phyloP scores from a whole-genome alignment of 2,329 filamentous ascomycete genomes.

The Scedosporium boydii region DNA sequence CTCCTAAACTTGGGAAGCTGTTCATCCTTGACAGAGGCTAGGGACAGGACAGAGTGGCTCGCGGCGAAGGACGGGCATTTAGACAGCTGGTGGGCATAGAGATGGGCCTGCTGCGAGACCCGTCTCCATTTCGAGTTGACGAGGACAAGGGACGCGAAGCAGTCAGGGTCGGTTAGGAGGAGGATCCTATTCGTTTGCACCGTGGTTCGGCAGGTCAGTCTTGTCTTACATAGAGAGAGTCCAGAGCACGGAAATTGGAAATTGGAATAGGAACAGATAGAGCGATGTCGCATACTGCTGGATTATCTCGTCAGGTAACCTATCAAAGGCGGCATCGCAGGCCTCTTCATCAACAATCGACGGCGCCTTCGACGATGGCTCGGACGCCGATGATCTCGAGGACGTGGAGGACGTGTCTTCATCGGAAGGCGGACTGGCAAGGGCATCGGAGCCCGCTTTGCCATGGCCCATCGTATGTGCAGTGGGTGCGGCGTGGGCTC shows the following conservation, averaged over 20 bases:
- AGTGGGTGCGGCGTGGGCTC: neutral
- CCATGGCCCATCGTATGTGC: neutral
- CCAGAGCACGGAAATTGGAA: conserved; percentile 6
- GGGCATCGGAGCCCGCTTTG: neutral
- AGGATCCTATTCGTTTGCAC: conserved; percentile 41
- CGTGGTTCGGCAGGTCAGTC: neutral
- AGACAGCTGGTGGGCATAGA: conserved; percentile 55
- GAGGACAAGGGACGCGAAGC: conserved; percentile 57
- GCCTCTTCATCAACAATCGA: neutral
- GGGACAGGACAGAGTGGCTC: conserved; percentile 31
- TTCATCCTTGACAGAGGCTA: conserved; percentile 29
- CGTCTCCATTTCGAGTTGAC: conserved; percentile 57
- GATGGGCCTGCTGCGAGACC: conserved; percentile 52
- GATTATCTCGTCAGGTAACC: conserved; percentile 60
- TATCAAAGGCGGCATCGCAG: conserved; percentile 33
- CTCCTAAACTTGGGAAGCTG: conserved; percentile 52
- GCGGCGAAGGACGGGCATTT: conserved; percentile 49
- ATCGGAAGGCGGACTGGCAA: neutral
- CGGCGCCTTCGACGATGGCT: neutral
- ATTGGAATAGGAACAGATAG: conserved; percentile 4
- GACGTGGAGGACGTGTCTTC: neutral
- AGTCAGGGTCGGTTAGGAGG: conserved; percentile 47
- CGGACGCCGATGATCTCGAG: neutral
- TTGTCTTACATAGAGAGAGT: neutral
- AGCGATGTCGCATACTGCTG: conserved; percentile 42